Percentiles rank a stretch among this genome's conserved stretches.
These are phyloP conservation scores for Dryas integrifolia DNA, from an alignment of 331 rosid species.

Conservation along the genomic window DNA sequence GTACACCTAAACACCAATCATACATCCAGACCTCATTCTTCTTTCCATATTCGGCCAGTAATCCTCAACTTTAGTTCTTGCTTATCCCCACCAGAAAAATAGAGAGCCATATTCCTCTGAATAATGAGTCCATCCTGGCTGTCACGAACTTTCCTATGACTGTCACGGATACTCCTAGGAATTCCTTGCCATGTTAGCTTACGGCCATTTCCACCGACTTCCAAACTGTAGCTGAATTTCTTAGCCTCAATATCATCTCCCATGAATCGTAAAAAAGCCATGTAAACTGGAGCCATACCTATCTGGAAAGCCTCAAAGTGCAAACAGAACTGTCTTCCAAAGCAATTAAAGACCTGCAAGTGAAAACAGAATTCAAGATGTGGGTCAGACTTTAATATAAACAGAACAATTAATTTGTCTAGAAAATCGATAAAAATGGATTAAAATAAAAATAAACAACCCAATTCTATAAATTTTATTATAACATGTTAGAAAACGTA, in stretches of 20 bases:
- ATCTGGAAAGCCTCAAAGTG: slow-evolving; percentile 94
- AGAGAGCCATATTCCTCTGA: slow-evolving; percentile 79
- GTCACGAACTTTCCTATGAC: slow-evolving; percentile 80
- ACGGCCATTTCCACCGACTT: slow-evolving; percentile 84
- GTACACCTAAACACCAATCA: slow-evolving; percentile 30
- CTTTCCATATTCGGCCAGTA: slow-evolving; percentile 96
- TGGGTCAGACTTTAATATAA: neutral
- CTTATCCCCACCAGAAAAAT: slow-evolving; percentile 82
- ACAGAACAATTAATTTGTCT: neutral
- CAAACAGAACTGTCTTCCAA: slow-evolving; percentile 85
- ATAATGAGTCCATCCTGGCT: slow-evolving; percentile 93
- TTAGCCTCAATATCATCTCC: slow-evolving; percentile 86
- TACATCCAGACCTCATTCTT: slow-evolving; percentile 59
- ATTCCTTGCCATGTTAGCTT: slow-evolving; percentile 92
- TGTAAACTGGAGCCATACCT: slow-evolving; percentile 76
- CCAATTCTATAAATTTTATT: neutral
- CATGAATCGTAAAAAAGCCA: slow-evolving; percentile 93
- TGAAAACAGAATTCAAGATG: slow-evolving; percentile 20
- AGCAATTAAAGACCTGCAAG: slow-evolving; percentile 78
- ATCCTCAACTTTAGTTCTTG: slow-evolving; percentile 84
- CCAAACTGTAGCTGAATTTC: slow-evolving; percentile 85
- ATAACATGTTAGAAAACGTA: neutral
- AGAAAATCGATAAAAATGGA: neutral
- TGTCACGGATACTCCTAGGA: slow-evolving; percentile 87
- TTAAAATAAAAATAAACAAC: neutral